Base-by-base conservation (phyloP, 495 filamentous ascomycete species). In the Penicillium cinerascens region DNA sequence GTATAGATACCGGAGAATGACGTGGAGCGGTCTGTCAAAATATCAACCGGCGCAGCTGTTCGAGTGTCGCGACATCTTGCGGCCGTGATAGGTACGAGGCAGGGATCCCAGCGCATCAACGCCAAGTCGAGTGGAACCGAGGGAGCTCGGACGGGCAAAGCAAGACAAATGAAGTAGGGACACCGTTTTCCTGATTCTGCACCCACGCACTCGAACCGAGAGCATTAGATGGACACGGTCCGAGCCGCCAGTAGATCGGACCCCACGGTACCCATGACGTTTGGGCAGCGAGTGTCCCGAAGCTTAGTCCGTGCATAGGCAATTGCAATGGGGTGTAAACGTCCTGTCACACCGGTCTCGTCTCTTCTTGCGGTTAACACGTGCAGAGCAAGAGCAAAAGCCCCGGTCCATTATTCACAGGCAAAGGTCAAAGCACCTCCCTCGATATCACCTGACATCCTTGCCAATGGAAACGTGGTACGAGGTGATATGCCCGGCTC, bases 381-480 rank as follows among this genome's bases (percentile, higher is more conserved):
- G 54, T 59, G 59, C 54, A 27, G 51, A 43, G n/a, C 10, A 7
- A 25, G 42, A 42, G 22, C 22, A 3, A 11, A 3, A 33, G 29
- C 10, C 22, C 51, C 51, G 23, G 27, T 47, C 36, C 23, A 22
- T 15, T 26, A 37, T n/a, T 17, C 9, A 47, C 22, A 38, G 21
- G 7, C 9, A 21, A 47, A 17, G 41, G 41, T 6, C 18, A 2
- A 23, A 39, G 37, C 37, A 51, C 48, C 9, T 25, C 10, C 49
- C 29, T 33, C 29, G 29, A 52, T 47, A 60, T 57, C 58, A 57
- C 50, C 49, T 61, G 51, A 57, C 38, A 65, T 59, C 59, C 62
- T 55, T 58, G 61, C 39, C 40, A 50, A 51, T 60, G 62, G 61
- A 65, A 63, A 65, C 62, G 63, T 65, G 63, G 56, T 60, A 65